These are phyloP conservation scores for Amyloporia xantha DNA, from an alignment of 768 basidiomycete genomes.

Conservation along the genomic window DNA sequence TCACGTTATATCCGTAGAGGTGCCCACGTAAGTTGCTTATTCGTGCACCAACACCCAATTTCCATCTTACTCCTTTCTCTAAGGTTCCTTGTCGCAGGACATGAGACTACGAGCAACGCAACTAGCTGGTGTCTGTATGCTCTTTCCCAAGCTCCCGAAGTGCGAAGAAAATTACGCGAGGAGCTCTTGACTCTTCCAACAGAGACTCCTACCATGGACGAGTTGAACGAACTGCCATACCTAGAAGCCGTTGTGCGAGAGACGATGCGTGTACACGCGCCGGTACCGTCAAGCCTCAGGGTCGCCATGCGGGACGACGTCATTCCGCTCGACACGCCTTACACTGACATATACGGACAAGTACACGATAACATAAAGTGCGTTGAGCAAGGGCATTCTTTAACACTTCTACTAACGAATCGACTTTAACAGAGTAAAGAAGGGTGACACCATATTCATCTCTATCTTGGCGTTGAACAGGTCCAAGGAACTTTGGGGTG, in stretches of 20 bases:
- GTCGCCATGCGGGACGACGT: constrained; percentile 37
- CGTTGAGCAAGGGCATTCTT: background rate
- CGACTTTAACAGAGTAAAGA: constrained; percentile 11
- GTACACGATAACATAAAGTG: no score
- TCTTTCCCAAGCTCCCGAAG: constrained; percentile 28
- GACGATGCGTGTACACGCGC: constrained; percentile 47
- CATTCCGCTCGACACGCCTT: constrained; percentile 40
- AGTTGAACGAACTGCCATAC: constrained; percentile 53
- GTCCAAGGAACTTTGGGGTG: no score
- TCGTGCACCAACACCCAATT: no score
- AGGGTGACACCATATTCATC: constrained; percentile 31
- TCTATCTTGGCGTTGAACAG: constrained; percentile 47
- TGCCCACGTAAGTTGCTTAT: constrained; percentile 12
- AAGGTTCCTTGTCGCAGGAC: constrained; percentile 26
- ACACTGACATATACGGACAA: no score
- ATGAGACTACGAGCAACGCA: constrained; percentile 33
- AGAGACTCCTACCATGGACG: constrained; percentile 51
- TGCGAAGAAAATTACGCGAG: constrained; percentile 30
- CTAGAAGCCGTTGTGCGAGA: no score
- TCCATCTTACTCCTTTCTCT: background rate
- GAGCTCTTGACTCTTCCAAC: constrained; percentile 36
- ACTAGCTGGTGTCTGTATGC: constrained; percentile 30
- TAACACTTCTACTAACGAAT: background rate
- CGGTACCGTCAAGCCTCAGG: constrained; percentile 43
- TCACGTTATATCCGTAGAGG: constrained; percentile 7